Conservation (phyloP, 2,329 filamentous ascomycete species). For the Fusarium sp. region DNA sequence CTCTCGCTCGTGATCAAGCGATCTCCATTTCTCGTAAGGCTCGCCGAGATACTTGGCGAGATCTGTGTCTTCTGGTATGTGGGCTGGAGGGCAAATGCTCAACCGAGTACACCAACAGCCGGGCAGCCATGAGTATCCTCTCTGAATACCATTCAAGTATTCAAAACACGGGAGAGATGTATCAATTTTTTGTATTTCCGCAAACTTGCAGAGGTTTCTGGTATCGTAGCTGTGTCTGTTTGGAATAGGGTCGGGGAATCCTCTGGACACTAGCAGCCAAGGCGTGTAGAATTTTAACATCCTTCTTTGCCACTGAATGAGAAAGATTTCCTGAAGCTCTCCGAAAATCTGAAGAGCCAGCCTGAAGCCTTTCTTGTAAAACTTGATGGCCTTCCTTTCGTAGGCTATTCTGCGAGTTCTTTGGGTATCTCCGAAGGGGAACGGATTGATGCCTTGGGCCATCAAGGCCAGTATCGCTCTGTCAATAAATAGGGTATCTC, state of each 20-base stretch:
- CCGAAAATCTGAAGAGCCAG: not conserved
- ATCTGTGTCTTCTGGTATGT: not conserved
- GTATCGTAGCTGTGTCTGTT: not conserved
- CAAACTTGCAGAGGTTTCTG: not conserved
- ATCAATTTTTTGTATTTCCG: not conserved
- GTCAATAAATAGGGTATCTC: not conserved
- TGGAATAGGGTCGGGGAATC: not conserved
- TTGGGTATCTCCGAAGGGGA: not conserved
- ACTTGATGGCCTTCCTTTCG: not conserved
- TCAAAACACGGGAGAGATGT: rapidly evolving
- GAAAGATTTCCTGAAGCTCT: not conserved
- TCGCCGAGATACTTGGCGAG: not conserved
- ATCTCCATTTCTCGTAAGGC: not conserved
- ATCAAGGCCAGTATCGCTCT: not conserved
- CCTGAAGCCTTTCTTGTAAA: not conserved
- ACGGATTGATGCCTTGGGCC: not conserved
- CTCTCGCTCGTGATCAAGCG: not conserved
- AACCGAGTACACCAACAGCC: not conserved
- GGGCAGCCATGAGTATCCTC: not conserved
- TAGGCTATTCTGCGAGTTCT: not conserved
- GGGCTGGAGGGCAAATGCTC: not conserved
- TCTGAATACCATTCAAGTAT: not conserved
- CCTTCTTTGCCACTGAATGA: not conserved
- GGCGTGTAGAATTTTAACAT: not conserved
- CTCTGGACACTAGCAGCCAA: not conserved